Percentiles rank a stretch among this genome's conserved stretches.
These are phyloP conservation scores for Aureobasidium musti DNA, from an alignment of 2,329 filamentous ascomycete genomes.

Conservation along the genomic window DNA sequence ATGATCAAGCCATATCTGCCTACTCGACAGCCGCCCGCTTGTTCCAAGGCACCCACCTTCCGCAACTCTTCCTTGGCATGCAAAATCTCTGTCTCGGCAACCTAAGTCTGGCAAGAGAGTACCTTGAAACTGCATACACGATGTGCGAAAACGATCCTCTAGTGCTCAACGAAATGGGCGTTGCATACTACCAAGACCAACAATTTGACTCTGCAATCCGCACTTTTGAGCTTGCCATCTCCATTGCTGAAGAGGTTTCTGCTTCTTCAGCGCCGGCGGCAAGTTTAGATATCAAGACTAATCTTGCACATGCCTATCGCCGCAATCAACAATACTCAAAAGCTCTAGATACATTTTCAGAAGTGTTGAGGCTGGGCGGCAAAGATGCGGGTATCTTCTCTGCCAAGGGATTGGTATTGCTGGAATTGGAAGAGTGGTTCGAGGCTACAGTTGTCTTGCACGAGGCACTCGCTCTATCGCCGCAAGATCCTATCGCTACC, in stretches of 20 bases:
- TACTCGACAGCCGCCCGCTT: conserved; percentile 93
- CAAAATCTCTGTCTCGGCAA: conserved; percentile 97
- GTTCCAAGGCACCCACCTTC: conserved; percentile 95
- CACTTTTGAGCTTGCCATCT: conserved; percentile 75
- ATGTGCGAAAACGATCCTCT: conserved; percentile 84
- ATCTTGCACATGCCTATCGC: conserved; percentile 84
- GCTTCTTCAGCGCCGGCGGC: conserved; percentile 66
- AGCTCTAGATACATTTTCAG: conserved; percentile 79
- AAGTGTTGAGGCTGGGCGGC: conserved; percentile 75
- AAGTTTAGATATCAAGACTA: conserved; percentile 81
- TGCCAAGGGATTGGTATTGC: conserved; percentile 78
- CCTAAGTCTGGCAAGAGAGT: conserved; percentile 89
- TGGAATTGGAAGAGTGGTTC: conserved; percentile 72
- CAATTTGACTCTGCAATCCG: conserved; percentile 72
- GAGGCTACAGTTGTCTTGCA: conserved; percentile 82
- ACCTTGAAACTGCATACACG: conserved; percentile 83
- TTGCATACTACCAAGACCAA: conserved; percentile 93
- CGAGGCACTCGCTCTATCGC: conserved; percentile 75
- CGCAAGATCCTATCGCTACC: conserved; percentile 78
- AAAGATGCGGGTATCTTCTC: conserved; percentile 78
- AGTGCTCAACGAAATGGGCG: conserved; percentile 91
- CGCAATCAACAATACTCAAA: conserved; percentile 68
- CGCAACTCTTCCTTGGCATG: conserved; percentile 96
- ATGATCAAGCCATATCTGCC: conserved; percentile 96
- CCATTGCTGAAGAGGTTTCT: conserved; percentile 76